phyloP scores from a whole-genome alignment of 2,329 filamentous ascomycete species.

The Colletotrichum truncatum region DNA sequence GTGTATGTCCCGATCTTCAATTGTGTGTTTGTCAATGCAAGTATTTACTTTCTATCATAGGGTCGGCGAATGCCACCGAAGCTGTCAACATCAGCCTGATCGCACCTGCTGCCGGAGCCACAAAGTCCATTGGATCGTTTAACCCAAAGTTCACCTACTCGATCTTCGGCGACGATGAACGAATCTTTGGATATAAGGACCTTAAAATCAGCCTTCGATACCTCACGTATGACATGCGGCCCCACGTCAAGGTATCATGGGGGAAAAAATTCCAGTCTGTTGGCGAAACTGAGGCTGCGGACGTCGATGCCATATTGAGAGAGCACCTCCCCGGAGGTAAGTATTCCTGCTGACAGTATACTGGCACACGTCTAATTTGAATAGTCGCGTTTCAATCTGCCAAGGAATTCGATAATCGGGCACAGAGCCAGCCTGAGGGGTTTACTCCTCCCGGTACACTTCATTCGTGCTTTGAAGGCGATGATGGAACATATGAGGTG shows the following conservation, averaged over 20 bases:
- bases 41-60: constrained; percentile 41
- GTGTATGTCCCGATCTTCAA: constrained; percentile 1
- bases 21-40: background rate
- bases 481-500: constrained; percentile 78
- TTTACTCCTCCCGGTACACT: constrained; percentile 81
- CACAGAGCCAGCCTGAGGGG: constrained; percentile 43
- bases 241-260: constrained; percentile 77
- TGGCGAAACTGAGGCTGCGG: constrained; percentile 73
- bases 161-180: constrained; percentile 93
- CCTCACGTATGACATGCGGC: constrained; percentile 77
- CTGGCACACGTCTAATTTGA: background rate
- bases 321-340: constrained; percentile 74
- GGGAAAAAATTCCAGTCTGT: constrained; percentile 75
- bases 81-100: constrained; percentile 70
- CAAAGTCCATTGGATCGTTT: constrained; percentile 74
- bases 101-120: constrained; percentile 55
- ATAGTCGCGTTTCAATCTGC: constrained; percentile 74
- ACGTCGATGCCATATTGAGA: constrained; percentile 72
- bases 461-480: constrained; percentile 69
- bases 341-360: constrained; percentile 34
- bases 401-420: constrained; percentile 67
- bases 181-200: constrained; percentile 88
- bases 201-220: constrained; percentile 79
- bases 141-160: constrained; percentile 89
- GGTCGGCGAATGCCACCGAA: constrained; percentile 70